Base-by-base conservation (phyloP, 345 rosid genomes). In the Eucalyptus fibrosa region DNA sequence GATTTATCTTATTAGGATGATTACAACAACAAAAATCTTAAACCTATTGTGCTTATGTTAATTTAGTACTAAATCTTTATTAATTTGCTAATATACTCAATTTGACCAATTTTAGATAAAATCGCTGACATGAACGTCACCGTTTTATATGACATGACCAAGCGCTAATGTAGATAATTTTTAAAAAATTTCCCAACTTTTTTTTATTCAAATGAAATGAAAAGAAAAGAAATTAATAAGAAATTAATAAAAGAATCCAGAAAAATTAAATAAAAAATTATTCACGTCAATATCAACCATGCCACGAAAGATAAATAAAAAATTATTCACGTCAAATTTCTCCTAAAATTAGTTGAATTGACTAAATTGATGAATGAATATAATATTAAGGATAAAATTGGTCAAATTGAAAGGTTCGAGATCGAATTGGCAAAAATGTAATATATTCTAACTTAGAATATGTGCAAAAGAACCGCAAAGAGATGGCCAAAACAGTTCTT, bases 81-180 rank as follows among this genome's bases (percentile, higher is more conserved):
- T 56, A 56, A 56, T 10, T 56, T 56, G 62, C 30, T 26, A 56
- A 56, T 23, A 24, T 56, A 24, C 12, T 56, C 0, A 23, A 56
- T 56, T 24, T 24, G 30, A 24, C 13, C 62, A 56, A 23, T 24
- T 56, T 56, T 56, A 56, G 62, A 2, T 10, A 26, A 1, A 56
- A 56, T 56, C 1, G 14, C 2, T 5, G 1, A 23, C 1, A 26
- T 56, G 62, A 23, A 24, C 3, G 6, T 9, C 3, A 10, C 1
- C 3, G 1, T 56, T 26, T 0, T 23, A 56, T 6, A 23, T 24
- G 30, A 56, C 62, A 23, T 0, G 14, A 10, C 13, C 0, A n/a
- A 24, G 0, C 0, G 1, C 3, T 56, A 24, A 24, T 23, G 6
- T 56, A 23, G 3, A 2, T 26, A 56, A 56, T 56, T 56, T 21